phyloP scores from a whole-genome alignment of 2,329 filamentous ascomycete genomes.

The Neobulgaria alba region DNA sequence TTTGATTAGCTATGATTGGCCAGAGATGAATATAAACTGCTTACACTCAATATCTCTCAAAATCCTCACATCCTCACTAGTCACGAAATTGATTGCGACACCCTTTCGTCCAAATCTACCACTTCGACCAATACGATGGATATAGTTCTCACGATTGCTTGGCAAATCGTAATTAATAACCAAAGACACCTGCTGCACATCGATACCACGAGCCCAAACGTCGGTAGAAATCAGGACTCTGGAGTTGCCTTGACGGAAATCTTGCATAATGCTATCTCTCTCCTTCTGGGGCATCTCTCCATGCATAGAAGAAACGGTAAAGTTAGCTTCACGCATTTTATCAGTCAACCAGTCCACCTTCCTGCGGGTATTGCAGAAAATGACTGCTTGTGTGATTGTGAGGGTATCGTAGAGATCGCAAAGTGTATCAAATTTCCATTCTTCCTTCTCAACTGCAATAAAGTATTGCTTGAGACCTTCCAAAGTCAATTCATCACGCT shows the following conservation, averaged over 20 bases:
- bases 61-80: slow-evolving; percentile 94
- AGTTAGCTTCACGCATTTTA: slow-evolving; percentile 98
- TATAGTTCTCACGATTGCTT: slow-evolving; percentile 98
- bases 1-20: slow-evolving; percentile 12
- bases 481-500: slow-evolving; percentile 96
- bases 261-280: slow-evolving; percentile 97
- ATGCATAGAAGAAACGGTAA: slow-evolving; percentile 98
- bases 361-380: slow-evolving; percentile 97
- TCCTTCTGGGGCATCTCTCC: slow-evolving; percentile 99
- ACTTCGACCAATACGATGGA: slow-evolving; percentile 93
- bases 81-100: slow-evolving; percentile 99
- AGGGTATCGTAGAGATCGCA: slow-evolving; percentile 98
- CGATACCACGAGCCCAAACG: slow-evolving; percentile 96
- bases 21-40: too few relatives aligned
- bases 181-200: slow-evolving; percentile 94
- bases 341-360: slow-evolving; percentile 99
- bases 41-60: slow-evolving; percentile 89
- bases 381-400: slow-evolving; percentile 97
- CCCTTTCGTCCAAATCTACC: slow-evolving; percentile 96
- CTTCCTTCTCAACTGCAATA: slow-evolving; percentile 95
- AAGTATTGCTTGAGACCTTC: slow-evolving; percentile 99
- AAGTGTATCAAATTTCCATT: slow-evolving; percentile 82
- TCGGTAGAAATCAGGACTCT: slow-evolving; percentile 95
- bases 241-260: slow-evolving; percentile 94
- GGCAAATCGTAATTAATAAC: slow-evolving; percentile 99